phyloP scores from a whole-genome alignment of 805 yeast species.

The Candida berthetii region DNA sequence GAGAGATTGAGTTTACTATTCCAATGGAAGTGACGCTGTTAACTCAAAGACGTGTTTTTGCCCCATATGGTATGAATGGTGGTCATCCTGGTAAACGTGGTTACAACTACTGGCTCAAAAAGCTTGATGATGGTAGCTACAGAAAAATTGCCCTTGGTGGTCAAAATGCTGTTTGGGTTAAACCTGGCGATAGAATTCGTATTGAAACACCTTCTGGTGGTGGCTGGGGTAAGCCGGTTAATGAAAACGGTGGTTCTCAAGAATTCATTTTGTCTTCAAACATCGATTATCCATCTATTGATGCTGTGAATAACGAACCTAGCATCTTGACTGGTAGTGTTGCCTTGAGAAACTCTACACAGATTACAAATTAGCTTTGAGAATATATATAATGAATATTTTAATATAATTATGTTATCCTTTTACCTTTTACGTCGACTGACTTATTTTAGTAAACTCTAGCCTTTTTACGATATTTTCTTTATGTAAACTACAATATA shows the following conservation, averaged over 20 bases:
- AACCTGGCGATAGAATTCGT: slow-evolving; percentile 12
- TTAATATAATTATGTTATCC: too few relatives aligned
- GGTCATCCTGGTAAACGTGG: slow-evolving; percentile 50
- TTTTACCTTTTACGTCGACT: too few relatives aligned
- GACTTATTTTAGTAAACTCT: too few relatives aligned
- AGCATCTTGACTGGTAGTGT: slow-evolving; percentile 4
- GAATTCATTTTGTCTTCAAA: neutral
- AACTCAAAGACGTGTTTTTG: slow-evolving; percentile 45
- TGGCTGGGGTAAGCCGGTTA: slow-evolving; percentile 31
- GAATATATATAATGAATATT: too few relatives aligned
- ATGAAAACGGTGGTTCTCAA: slow-evolving; percentile 1
- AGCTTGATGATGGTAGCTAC: slow-evolving; percentile 22
- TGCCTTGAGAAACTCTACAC: slow-evolving; percentile 3
- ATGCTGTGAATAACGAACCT: slow-evolving; percentile 3
- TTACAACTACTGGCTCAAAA: slow-evolving; percentile 28
- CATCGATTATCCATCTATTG: slow-evolving; percentile 1
- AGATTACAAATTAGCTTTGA: slow-evolving; percentile 1
- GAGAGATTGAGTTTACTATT: slow-evolving; percentile 40
- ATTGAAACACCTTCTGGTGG: slow-evolving; percentile 40
- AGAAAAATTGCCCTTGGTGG: slow-evolving; percentile 27
- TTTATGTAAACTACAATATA: too few relatives aligned
- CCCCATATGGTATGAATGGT: slow-evolving; percentile 51
- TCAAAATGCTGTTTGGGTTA: slow-evolving; percentile 1
- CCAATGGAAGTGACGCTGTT: slow-evolving; percentile 36
- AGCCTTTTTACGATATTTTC: too few relatives aligned